Evolutionary conservation across 176 grass and related monocot species (phyloP).

Genomic region (Bonia amplexicaulis): DNA sequence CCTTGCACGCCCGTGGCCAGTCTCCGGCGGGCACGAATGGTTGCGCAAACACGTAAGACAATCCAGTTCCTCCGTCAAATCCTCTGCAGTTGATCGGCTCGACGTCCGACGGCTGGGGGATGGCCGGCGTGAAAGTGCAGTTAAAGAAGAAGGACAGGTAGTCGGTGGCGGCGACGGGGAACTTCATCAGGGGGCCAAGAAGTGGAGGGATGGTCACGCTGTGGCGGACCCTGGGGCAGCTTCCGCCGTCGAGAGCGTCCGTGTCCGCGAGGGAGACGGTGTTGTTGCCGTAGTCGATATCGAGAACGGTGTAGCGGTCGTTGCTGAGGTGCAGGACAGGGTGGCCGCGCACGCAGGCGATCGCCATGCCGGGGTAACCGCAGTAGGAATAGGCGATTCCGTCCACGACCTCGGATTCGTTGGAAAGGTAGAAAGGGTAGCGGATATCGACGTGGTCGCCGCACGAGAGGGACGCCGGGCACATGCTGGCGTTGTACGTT

Average conservation of each 20-base stretch:
- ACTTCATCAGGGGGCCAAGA: no score
- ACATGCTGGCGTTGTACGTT: not conserved
- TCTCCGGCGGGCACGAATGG: accelerated
- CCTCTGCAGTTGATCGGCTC: not conserved
- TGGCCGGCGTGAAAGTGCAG: not conserved
- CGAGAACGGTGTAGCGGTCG: conserved; percentile 22
- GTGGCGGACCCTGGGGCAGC: conserved; percentile 29
- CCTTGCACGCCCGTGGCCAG: not conserved
- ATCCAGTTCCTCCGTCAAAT: not conserved
- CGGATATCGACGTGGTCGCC: not conserved
- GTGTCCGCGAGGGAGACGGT: conserved; percentile 26
- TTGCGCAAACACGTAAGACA: not conserved
- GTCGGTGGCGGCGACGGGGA: not conserved
- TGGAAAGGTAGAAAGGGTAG: conserved; percentile 38
- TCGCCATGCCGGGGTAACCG: conserved; percentile 44
- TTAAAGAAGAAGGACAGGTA: conserved; percentile 38
- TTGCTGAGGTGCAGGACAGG: conserved; percentile 2
- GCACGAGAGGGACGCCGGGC: not conserved
- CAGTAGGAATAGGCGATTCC: not conserved
- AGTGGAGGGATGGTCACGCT: conserved; percentile 16
- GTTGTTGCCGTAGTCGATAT: conserved; percentile 26
- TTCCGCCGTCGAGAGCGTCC: not conserved
- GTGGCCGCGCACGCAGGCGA: conserved; percentile 18
- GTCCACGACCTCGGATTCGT: not conserved
- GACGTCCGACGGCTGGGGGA: not conserved